These are phyloP conservation scores for Epichloe aotearoae DNA, from an alignment of 2,329 filamentous ascomycete genomes.

Conservation along the genomic window DNA sequence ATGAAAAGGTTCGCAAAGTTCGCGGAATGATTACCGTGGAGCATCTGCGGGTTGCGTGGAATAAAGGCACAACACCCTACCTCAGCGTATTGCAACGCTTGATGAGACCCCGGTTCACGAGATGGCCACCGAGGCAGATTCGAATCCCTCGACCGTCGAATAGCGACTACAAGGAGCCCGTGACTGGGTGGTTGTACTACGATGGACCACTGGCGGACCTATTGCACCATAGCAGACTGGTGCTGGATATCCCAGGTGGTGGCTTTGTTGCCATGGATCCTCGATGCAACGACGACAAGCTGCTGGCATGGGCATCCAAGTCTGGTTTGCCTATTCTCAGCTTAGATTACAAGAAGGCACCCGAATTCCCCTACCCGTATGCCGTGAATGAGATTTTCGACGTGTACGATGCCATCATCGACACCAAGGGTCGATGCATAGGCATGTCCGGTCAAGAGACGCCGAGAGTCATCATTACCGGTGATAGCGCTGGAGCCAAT, in stretches of 20 bases:
- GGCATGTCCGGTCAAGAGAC: slow-evolving; percentile 26
- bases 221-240: slow-evolving; percentile 60
- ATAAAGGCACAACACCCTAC: slow-evolving; percentile 85
- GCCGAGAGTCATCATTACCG: slow-evolving; percentile 31
- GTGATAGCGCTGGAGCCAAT: slow-evolving; percentile 37
- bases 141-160: slow-evolving; percentile 68
- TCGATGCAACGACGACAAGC: slow-evolving; percentile 85
- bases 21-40: slow-evolving; percentile 78
- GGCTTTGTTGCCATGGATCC: slow-evolving; percentile 96
- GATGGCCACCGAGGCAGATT: slow-evolving; percentile 69
- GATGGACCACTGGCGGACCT: slow-evolving; percentile 73
- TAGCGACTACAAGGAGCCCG: slow-evolving; percentile 72
- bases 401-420: slow-evolving; percentile 26
- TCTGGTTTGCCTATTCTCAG: slow-evolving; percentile 82
- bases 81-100: slow-evolving; percentile 58
- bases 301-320: slow-evolving; percentile 83
- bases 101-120: slow-evolving; percentile 65
- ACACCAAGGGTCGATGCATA: slow-evolving; percentile 28
- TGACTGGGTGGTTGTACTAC: slow-evolving; percentile 85
- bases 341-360: slow-evolving; percentile 60
- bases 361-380: slow-evolving; percentile 36
- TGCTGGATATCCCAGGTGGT: slow-evolving; percentile 85
- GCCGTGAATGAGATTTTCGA: slow-evolving; percentile 38
- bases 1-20: slow-evolving; percentile 92
- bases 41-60: slow-evolving; percentile 86